Percentiles rank a stretch among this genome's conserved stretches.
Evolutionary conservation across 1,284 basidiomycete genomes (phyloP).

Genomic region (Tilletiaria anomala): DNA sequence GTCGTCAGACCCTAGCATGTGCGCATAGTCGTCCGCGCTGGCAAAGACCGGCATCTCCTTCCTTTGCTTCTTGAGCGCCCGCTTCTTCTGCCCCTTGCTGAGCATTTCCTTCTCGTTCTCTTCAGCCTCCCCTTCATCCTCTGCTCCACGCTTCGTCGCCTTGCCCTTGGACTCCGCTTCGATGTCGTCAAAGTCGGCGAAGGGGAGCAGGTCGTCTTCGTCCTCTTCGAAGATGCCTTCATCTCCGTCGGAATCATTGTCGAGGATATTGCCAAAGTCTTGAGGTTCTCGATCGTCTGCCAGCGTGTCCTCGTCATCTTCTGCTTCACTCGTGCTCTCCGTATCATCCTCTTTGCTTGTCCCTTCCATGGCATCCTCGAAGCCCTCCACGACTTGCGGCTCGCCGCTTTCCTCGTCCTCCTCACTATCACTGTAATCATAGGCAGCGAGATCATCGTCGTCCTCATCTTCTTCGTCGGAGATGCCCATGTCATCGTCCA

Average conservation of each 20-base stretch:
- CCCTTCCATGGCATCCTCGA: background rate
- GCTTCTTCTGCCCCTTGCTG: constrained; percentile 38
- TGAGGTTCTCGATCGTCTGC: constrained; percentile 9
- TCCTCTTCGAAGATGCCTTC: constrained; percentile 35
- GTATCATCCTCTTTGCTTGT: background rate
- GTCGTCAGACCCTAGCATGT: constrained; percentile 61
- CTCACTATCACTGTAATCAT: constrained; percentile 9
- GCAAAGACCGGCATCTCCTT: constrained; percentile 70
- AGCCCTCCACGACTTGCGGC: background rate
- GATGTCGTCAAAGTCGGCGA: constrained; percentile 15
- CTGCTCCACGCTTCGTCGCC: background rate
- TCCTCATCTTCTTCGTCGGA: constrained; percentile 15
- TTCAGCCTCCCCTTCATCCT: constrained; percentile 5
- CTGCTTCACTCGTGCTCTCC: background rate
- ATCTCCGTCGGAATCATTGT: constrained; percentile 34
- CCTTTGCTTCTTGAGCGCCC: constrained; percentile 49
- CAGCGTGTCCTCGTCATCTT: constrained; percentile 39
- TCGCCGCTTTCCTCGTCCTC: constrained; percentile 7
- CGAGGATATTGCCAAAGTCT: constrained; percentile 2
- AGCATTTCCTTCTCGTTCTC: constrained; percentile 24
- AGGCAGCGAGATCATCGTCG: constrained; percentile 8
- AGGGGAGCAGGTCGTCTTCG: constrained; percentile 35
- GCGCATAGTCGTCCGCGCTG: constrained; percentile 86
- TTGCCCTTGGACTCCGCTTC: constrained; percentile 4
- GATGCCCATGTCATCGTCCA: constrained; percentile 14